Base-by-base conservation (phyloP, 2,329 filamentous ascomycete species). In the Aspergillus pseudotamarii region DNA sequence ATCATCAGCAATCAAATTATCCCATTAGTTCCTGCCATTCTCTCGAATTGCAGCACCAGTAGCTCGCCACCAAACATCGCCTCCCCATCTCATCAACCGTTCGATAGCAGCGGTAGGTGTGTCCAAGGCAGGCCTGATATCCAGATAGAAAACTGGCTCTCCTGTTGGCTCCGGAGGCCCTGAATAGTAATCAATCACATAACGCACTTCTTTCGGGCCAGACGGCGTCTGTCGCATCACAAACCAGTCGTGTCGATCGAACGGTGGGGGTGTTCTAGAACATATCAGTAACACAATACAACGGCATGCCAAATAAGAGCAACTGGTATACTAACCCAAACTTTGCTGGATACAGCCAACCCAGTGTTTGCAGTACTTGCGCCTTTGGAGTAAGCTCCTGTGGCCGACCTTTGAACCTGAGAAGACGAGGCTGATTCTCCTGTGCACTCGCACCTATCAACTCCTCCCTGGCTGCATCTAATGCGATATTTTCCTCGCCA, bases 191-290 rank as follows among this genome's bases (percentile, higher is more conserved):
- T 99, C 95, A 76, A 99, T 99, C 61, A 99, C 88, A 77, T 99
- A 99, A 72, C 95, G 88, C 53, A 97, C 84, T 81, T 97, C 90
- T 75, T 89, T 90, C 63, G 89, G 76, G 32, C 91, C 92, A 59
- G 89, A 84, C 6, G 83, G 81, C 56, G 86, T 79, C 38, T 90
- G 85, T 66, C 95, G 86, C 68, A 91, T 86, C 48, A 99, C 91
- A 75, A 90, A 98, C 95, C 95, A 99, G 77, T 99, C 95, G 76
- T 99, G 95, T 65, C 95, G 88, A 79, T 99, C 95, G 72, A 99
- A 99, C 1, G 95, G 95, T 12, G 93, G 91, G 59, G 93, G 90
- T 9, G 90, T 89, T 6, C 90, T 92, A 66, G 5, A 19, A 16
- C 11, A 41, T 19, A 23, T 64, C 53, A 65, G 53, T 19, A 28